Evolutionary conservation across 352 stramenopile species (phyloP).

Genomic region (Phytophthora brassicae): DNA sequence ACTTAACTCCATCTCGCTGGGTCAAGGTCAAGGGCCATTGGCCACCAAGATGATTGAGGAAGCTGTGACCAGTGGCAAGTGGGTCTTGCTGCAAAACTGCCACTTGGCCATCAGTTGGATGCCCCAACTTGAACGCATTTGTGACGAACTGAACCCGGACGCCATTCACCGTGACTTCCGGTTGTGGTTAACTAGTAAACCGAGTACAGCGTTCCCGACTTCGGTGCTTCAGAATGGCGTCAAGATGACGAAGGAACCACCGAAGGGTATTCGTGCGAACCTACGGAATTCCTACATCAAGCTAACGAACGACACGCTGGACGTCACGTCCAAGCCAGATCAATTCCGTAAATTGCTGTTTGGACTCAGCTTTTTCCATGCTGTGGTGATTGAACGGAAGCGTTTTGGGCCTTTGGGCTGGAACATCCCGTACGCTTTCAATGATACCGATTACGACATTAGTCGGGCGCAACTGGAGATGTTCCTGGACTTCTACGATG

Average conservation of each 20-base stretch:
- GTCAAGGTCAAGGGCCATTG: conserved; percentile 91
- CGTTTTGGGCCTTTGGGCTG: conserved; percentile 95
- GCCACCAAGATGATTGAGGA: conserved; percentile 91
- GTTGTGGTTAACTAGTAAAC: conserved; percentile 92
- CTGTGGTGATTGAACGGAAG: conserved; percentile 92
- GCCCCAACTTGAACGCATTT: conserved; percentile 93
- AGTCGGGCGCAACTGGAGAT: conserved; percentile 82
- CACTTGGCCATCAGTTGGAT: conserved; percentile 96
- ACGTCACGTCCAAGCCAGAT: conserved; percentile 83
- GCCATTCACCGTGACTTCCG: conserved; percentile 92
- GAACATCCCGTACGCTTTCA: conserved; percentile 98
- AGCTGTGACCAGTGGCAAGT: conserved; percentile 89
- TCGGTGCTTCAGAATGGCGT: conserved; percentile 94
- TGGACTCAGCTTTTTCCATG: conserved; percentile 91
- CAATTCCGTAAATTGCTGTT: conserved; percentile 95
- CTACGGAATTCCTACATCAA: conserved; percentile 95
- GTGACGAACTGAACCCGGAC: conserved; percentile 85
- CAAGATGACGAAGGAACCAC: conserved; percentile 97
- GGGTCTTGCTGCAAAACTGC: conserved; percentile 95
- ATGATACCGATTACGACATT: conserved; percentile 95
- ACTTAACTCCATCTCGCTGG: conserved; percentile 93
- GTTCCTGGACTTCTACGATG: conserved; percentile 87
- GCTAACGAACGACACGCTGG: conserved; percentile 86
- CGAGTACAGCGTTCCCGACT: conserved; percentile 85
- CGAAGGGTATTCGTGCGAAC: conserved; percentile 93